Percentiles rank a stretch among this genome's conserved stretches.
phyloP scores from a whole-genome alignment of 345 rosid genomes.

The Corchorus olitorius region DNA sequence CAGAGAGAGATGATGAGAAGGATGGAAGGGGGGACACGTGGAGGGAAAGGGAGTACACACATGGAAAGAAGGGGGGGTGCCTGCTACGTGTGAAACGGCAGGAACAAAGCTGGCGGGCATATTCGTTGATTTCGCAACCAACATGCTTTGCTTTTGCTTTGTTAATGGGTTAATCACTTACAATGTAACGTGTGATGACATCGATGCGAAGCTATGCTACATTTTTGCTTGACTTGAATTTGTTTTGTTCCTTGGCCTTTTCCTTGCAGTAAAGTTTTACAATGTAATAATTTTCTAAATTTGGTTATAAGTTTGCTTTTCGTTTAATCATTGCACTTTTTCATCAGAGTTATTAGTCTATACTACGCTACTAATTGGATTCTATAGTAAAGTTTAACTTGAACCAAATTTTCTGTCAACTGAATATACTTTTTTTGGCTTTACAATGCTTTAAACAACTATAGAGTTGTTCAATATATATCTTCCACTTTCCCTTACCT shows the following conservation, averaged over 20 bases:
- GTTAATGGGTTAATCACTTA: slow-evolving; percentile 5
- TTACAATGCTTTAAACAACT: too few relatives aligned
- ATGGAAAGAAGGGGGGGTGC: background rate
- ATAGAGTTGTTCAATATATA: too few relatives aligned
- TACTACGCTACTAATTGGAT: too few relatives aligned
- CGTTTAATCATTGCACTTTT: too few relatives aligned
- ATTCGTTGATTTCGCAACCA: slow-evolving; percentile 35
- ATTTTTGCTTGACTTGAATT: background rate
- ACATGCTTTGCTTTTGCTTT: slow-evolving; percentile 23
- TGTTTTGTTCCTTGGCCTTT: background rate
- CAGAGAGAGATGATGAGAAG: background rate
- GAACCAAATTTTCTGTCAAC: too few relatives aligned
- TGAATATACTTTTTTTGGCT: too few relatives aligned
- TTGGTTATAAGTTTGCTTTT: too few relatives aligned
- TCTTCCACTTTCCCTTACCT: too few relatives aligned
- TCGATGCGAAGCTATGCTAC: slow-evolving; percentile 4
- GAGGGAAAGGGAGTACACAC: slow-evolving; percentile 12
- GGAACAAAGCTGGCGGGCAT: slow-evolving; percentile 14
- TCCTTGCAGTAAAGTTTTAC: background rate
- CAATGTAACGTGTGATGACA: background rate
- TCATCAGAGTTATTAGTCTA: too few relatives aligned
- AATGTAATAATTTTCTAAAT: too few relatives aligned
- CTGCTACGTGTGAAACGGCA: slow-evolving; percentile 21
- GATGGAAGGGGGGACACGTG: slow-evolving; percentile 16
- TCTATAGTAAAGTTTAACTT: too few relatives aligned